Conservation (phyloP, 2,329 filamentous ascomycete genomes). For the Colletotrichum magnum region DNA sequence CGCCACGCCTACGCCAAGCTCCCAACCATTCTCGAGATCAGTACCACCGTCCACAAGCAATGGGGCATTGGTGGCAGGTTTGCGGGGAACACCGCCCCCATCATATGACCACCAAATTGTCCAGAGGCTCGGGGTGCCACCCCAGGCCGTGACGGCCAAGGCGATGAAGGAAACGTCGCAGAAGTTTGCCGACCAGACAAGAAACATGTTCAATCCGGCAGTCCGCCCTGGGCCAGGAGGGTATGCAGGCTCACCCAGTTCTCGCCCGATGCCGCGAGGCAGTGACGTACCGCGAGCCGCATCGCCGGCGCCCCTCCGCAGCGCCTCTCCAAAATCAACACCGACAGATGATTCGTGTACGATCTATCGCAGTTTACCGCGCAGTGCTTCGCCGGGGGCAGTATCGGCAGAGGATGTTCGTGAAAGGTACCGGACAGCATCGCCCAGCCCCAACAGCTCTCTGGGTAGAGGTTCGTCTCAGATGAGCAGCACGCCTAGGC, state of each 20-base stretch:
- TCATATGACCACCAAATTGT: slow-evolving; percentile 82
- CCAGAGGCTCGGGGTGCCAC: slow-evolving; percentile 88
- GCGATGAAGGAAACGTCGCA: slow-evolving; percentile 97
- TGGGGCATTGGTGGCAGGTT: slow-evolving; percentile 65
- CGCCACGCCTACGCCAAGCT: slow-evolving; percentile 79
- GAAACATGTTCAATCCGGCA: slow-evolving; percentile 77
- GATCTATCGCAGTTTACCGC: slow-evolving; percentile 64
- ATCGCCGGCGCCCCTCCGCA: slow-evolving; percentile 79
- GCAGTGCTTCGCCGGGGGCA: slow-evolving; percentile 74
- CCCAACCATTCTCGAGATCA: slow-evolving; percentile 59
- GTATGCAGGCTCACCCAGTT: slow-evolving; percentile 56
- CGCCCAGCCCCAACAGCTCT: slow-evolving; percentile 74
- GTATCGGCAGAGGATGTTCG: slow-evolving; percentile 63
- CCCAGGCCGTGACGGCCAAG: slow-evolving; percentile 91
- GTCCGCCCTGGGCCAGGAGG: slow-evolving; percentile 54
- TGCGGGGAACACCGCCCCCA: slow-evolving; percentile 85
- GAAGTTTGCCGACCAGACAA: slow-evolving; percentile 86
- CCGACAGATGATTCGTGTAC: slow-evolving; percentile 62
- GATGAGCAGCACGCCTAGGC: slow-evolving; percentile 20
- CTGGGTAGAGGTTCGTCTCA: slow-evolving; percentile 42
- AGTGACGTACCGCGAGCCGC: slow-evolving; percentile 71
- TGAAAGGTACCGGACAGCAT: slow-evolving; percentile 62
- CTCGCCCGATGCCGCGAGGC: slow-evolving; percentile 72
- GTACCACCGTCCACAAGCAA: slow-evolving; percentile 55
- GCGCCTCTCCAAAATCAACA: slow-evolving; percentile 73